These are phyloP conservation scores for Pythium monospermum DNA, from an alignment of 352 stramenopile species.

Conservation along the genomic window DNA sequence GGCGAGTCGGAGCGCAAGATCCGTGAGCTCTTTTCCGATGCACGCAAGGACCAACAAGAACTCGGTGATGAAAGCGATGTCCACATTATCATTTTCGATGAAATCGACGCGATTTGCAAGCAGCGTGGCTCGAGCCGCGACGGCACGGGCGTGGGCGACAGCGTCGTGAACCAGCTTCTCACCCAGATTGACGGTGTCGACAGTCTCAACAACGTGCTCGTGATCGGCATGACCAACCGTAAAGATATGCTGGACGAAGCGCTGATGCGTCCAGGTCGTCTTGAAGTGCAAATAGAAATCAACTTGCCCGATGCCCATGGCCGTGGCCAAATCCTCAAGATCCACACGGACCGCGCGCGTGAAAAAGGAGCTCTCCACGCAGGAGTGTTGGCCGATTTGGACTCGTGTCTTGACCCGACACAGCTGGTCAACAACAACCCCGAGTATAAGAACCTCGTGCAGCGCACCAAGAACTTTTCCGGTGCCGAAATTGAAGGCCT, in stretches of 20 bases:
- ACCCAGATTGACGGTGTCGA: constrained; percentile 99
- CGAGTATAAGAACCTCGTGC: constrained; percentile 88
- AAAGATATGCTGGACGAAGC: constrained; percentile 97
- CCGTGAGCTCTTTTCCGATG: constrained; percentile 96
- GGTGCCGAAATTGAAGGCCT: constrained; percentile 98
- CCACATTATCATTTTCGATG: constrained; percentile 99
- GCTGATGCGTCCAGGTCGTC: constrained; percentile 95
- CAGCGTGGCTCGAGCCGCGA: constrained; percentile 89
- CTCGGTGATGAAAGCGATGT: constrained; percentile 96
- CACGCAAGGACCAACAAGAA: constrained; percentile 82
- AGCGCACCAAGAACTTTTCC: constrained; percentile 98
- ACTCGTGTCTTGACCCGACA: constrained; percentile 62
- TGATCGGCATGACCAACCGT: constrained; percentile 99
- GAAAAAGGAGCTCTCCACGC: constrained; percentile 69
- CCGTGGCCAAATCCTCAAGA: constrained; percentile 96
- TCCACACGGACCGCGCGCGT: constrained; percentile 92
- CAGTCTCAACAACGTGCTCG: constrained; percentile 98
- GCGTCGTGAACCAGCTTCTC: constrained; percentile 99
- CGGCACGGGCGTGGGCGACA: constrained; percentile 96
- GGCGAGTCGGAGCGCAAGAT: constrained; percentile 99
- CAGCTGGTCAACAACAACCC: constrained; percentile 62
- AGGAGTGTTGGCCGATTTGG: constrained; percentile 69
- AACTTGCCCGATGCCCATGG: constrained; percentile 95
- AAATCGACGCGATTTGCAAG: constrained; percentile 99
- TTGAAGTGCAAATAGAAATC: constrained; percentile 99